Base-by-base conservation (phyloP, 805 yeast species). In the Candida quercuum region DNA sequence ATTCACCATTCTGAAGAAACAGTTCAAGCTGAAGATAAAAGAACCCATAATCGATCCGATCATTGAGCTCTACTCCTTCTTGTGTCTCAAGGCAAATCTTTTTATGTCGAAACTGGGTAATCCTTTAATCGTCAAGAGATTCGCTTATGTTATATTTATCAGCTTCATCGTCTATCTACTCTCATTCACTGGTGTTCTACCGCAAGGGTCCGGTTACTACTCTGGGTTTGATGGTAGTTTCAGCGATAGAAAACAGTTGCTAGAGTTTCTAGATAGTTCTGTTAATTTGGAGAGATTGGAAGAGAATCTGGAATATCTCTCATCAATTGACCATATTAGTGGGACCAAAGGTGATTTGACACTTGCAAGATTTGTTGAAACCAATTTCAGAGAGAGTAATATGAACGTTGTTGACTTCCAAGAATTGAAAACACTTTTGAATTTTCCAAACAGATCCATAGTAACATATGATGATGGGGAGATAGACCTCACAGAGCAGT, bases 341-440 rank as follows among this genome's bases (percentile, higher is more conserved):
- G 98, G 98, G 3, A 81, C 97, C 3, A 74, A 77, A 13, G 98
- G 95, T 15, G 96, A 87, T 57, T 59, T 77, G 41, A 72, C 91
- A 0, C 61, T 88, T 26, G 80, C 87, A 2, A 67, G 72, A 40
- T 87, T 81, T 54, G 66, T 89, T 13, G 68, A 75, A 42, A 72
- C 72, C 18, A 73, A 74, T 34, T 76, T 84, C 60, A 55, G 60
- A 17, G 71, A 76, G 36, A 75, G 78, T 44, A 84, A 85, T 2
- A 43, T 88, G 16, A 61, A 64, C 21, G 41, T 60, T 3, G 69
- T 76, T 5, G 78, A 76, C 30, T 71, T 75, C 33, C 63, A 66
- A 26, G 73, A 69, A 37, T 59, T 77, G 37, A 67, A 67, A 33
- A 71, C 81, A 2, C 82, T 71, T 48, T 54, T 84, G 32, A 84